These are phyloP conservation scores for Mollisiaceae sp. DNA, from an alignment of 2,329 filamentous ascomycete species.

Conservation along the genomic window DNA sequence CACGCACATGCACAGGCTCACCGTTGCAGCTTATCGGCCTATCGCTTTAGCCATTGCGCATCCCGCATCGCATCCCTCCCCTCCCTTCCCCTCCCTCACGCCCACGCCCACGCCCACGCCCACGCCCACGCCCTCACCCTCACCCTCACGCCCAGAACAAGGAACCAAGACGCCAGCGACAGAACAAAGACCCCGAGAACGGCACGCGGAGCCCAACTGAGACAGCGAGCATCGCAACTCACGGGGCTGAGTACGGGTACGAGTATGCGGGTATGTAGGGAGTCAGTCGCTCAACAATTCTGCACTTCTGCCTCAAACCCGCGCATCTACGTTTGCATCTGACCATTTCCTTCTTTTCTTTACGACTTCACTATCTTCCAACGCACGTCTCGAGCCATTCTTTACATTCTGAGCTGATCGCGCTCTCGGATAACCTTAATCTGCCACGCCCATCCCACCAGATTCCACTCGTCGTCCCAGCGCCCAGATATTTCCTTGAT, in stretches of 20 bases:
- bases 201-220: background rate
- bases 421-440: background rate
- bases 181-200: conserved; percentile 4
- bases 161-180: background rate
- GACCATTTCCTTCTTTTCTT: conserved; percentile 2
- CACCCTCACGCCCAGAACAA: background rate
- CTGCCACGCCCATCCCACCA: background rate
- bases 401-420: conserved; percentile 7
- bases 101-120: background rate
- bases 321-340: background rate
- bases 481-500: conserved; percentile 11
- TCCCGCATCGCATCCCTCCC: too few species aligned
- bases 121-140: too few species aligned
- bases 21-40: conserved; percentile 10
- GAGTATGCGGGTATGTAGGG: background rate
- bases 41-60: conserved; percentile 1
- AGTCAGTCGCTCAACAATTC: conserved; percentile 9
- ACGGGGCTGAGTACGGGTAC: background rate
- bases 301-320: background rate
- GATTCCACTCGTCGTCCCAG: conserved; percentile 8
- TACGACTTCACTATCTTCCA: background rate
- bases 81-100: too few species aligned
- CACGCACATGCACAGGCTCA: background rate
- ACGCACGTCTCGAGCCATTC: conserved; percentile 9
- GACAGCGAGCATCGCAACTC: background rate